These are phyloP conservation scores for Musa schizocarpa DNA, from an alignment of 176 grass and related monocot genomes.

Conservation along the genomic window DNA sequence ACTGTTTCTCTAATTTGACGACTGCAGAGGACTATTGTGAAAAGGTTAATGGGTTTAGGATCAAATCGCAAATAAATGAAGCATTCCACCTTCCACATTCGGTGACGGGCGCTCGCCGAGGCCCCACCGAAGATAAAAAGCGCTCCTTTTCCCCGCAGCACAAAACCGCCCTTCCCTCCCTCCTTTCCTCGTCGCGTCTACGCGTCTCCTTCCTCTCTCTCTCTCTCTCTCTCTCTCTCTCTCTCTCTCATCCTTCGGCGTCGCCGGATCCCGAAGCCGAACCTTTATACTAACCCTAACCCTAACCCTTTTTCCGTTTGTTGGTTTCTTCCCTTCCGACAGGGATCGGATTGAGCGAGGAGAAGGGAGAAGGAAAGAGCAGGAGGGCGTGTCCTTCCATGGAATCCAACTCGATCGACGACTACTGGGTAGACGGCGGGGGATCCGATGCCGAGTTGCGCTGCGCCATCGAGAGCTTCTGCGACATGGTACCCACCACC, in stretches of 20 bases:
- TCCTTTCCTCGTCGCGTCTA: too few relatives aligned
- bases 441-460: slow-evolving; percentile 30
- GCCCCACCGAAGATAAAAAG: too few relatives aligned
- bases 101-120: too few relatives aligned
- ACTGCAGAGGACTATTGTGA: too few relatives aligned
- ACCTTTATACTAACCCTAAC: slow-evolving; percentile 4
- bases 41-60: too few relatives aligned
- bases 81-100: too few relatives aligned
- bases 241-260: background rate
- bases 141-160: too few relatives aligned
- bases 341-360: too few relatives aligned
- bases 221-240: background rate
- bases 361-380: background rate
- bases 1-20: too few relatives aligned
- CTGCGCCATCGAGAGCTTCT: slow-evolving; percentile 33
- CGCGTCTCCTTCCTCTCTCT: background rate
- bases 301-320: background rate
- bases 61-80: too few relatives aligned
- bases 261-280: background rate
- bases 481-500: slow-evolving; percentile 4
- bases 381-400: slow-evolving; percentile 5
- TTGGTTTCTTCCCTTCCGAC: background rate
- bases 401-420: slow-evolving; percentile 28
- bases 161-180: too few relatives aligned
- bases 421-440: slow-evolving; percentile 37